phyloP scores from a whole-genome alignment of 495 filamentous ascomycete genomes.

The Penicillium bialowiezense region DNA sequence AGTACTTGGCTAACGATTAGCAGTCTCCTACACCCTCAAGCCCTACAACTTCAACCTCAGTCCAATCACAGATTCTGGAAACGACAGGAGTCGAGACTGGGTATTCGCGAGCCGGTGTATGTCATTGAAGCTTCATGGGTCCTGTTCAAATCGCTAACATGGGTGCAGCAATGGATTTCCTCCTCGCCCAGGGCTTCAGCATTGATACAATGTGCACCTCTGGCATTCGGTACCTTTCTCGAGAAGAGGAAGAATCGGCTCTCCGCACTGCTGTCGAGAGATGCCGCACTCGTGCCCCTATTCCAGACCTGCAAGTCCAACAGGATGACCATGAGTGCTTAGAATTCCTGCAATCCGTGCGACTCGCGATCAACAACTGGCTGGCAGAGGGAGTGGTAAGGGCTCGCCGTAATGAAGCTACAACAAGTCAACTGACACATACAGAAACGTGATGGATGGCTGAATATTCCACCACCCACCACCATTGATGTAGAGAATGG shows the following conservation, averaged over 20 bases:
- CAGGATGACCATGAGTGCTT: constrained; percentile 52
- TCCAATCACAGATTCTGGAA: constrained; percentile 46
- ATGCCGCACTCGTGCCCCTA: constrained; percentile 29
- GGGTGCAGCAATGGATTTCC: constrained; percentile 56
- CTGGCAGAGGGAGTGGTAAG: constrained; percentile 26
- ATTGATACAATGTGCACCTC: constrained; percentile 53
- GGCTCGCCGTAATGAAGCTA: neutral
- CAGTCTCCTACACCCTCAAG: constrained; percentile 56
- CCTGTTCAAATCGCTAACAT: constrained; percentile 2
- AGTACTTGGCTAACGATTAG: neutral
- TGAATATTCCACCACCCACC: constrained; percentile 33
- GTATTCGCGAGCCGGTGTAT: constrained; percentile 51
- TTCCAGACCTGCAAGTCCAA: constrained; percentile 47
- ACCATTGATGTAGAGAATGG: too few relatives aligned
- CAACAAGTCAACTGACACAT: neutral
- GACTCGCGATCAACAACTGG: constrained; percentile 52
- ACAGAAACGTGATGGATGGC: constrained; percentile 20
- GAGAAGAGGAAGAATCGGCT: constrained; percentile 55
- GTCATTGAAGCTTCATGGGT: neutral
- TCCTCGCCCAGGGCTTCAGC: constrained; percentile 59
- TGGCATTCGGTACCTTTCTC: constrained; percentile 70
- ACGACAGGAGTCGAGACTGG: constrained; percentile 55
- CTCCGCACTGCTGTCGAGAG: constrained; percentile 20
- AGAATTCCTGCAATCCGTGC: constrained; percentile 52
- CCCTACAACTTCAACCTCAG: constrained; percentile 70